These are phyloP conservation scores for Cucurbita ficifolia DNA, from an alignment of 306 rosid genomes.

Conservation along the genomic window DNA sequence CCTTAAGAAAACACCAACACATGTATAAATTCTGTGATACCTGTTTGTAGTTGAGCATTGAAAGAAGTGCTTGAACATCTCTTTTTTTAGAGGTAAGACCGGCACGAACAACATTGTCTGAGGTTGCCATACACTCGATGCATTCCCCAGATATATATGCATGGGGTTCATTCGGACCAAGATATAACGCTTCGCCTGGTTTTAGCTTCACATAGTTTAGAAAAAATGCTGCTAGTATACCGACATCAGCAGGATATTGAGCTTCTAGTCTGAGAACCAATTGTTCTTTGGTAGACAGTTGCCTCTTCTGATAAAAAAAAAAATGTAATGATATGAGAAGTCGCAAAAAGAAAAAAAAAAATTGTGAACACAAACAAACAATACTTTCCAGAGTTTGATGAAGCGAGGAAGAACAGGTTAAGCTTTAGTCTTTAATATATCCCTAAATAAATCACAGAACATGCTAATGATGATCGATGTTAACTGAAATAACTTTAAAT, in stretches of 20 bases:
- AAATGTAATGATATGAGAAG: background rate
- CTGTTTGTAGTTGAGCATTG: constrained; percentile 27
- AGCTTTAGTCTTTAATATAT: background rate
- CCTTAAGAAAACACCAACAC: background rate
- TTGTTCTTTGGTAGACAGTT: constrained; percentile 22
- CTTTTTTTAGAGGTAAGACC: constrained; percentile 27
- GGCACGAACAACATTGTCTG: constrained; percentile 32
- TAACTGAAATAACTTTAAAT: background rate
- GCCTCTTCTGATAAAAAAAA: constrained; percentile 13
- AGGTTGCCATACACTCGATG: constrained; percentile 32
- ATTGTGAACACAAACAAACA: background rate
- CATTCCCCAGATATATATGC: constrained; percentile 31
- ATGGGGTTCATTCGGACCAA: constrained; percentile 32
- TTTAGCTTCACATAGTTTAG: constrained; percentile 26
- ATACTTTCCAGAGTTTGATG: background rate
- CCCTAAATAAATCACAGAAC: background rate
- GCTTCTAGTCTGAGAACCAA: constrained; percentile 22
- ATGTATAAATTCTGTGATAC: constrained; percentile 9
- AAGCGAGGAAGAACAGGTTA: background rate
- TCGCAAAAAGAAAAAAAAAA: background rate
- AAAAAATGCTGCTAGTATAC: constrained; percentile 23
- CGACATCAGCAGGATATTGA: constrained; percentile 32
- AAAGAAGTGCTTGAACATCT: constrained; percentile 25
- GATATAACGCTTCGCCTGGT: constrained; percentile 23
- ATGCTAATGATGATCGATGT: background rate